Evolutionary conservation across 768 basidiomycete species (phyloP).

Genomic region (Sarcomyxa edulis): DNA sequence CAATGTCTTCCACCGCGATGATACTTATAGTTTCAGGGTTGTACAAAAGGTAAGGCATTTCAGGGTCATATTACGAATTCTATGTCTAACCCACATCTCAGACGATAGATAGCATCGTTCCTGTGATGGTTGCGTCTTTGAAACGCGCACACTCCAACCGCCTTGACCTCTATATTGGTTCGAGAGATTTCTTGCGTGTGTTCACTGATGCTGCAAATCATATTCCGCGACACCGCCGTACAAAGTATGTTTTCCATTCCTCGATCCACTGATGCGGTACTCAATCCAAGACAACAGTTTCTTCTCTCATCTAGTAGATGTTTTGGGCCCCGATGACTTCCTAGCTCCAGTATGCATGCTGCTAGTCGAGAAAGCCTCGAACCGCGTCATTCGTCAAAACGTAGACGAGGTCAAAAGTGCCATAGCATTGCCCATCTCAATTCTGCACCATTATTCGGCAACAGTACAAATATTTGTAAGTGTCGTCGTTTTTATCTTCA

Average conservation of each 20-base stretch:
- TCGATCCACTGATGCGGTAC: conserved; percentile 1
- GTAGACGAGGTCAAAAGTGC: conserved; percentile 53
- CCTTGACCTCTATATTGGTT: conserved; percentile 60
- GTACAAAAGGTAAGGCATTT: conserved; percentile 81
- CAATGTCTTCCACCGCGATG: conserved; percentile 95
- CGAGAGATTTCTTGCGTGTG: conserved; percentile 79
- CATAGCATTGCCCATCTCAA: conserved; percentile 59
- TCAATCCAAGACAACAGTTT: conserved; percentile 64
- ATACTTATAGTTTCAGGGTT: conserved; percentile 91
- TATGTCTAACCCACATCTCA: conserved; percentile 23
- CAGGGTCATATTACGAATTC: too few species aligned
- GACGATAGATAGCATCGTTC: conserved; percentile 93
- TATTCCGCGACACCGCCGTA: conserved; percentile 88
- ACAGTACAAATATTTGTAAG: conserved; percentile 50
- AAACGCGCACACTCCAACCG: conserved; percentile 47
- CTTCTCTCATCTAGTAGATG: conserved; percentile 81
- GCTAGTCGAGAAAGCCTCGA: conserved; percentile 72
- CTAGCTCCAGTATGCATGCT: conserved; percentile 80
- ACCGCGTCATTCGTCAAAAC: conserved; percentile 60
- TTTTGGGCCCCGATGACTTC: conserved; percentile 77
- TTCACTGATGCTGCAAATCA: conserved; percentile 93
- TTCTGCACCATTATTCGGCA: conserved; percentile 52
- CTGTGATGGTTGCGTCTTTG: conserved; percentile 83
- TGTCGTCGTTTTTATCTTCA: not conserved
- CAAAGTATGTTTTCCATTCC: conserved; percentile 50